Evolutionary conservation across 164 flowering plant genomes (phyloP), one percentile per base, ranked within the genome.

Genomic region (Chimonanthus praecox): DNA sequence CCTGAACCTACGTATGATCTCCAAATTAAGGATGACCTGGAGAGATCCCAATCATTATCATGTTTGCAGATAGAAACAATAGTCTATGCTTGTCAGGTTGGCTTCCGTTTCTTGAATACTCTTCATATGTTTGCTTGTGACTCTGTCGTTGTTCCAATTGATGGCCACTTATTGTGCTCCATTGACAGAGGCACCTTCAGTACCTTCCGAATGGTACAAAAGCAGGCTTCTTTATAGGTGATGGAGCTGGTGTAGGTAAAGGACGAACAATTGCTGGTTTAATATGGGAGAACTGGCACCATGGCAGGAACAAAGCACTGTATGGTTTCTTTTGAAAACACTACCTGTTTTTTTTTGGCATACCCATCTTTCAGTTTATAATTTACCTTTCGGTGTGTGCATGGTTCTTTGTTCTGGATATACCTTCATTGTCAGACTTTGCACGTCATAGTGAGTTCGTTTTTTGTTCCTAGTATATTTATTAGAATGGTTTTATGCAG

Each of bases 211-310:
- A 74, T 86, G 94, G 96, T 79, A 51, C 83, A 16, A 88, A 96
- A 82, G 99, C 98, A 49, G 99, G 99, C 64, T 95, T 95, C 77
- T 95, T 95, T 84, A 71, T 95, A 74, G 99, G 99, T 69, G 99
- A 95, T 83, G 99, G 99, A 75, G 99, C 99, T 81, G 99, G 99
- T 70, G 97, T 95, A 45, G 99, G 99, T 58, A 95, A 95, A 89
- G 99, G 99, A 73, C 86, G 99, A 77, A 90, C 99, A 69, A 87
- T 95, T 75, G 99, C 98, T 0, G 98, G 99, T n/a, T 77, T 95
- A 76, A 91, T 95, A 76, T 92, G 97, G 98, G 99, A 95, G 80
- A 92, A 92, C 82, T 95, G 99, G 99, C 93, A 89, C 51, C 91
- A 87, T 81, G 89, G 93, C 71, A 87, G 92, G 82, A 87, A 82